Base-by-base conservation (phyloP, 768 basidiomycete genomes). In the Macrolepiota fuliginosa region DNA sequence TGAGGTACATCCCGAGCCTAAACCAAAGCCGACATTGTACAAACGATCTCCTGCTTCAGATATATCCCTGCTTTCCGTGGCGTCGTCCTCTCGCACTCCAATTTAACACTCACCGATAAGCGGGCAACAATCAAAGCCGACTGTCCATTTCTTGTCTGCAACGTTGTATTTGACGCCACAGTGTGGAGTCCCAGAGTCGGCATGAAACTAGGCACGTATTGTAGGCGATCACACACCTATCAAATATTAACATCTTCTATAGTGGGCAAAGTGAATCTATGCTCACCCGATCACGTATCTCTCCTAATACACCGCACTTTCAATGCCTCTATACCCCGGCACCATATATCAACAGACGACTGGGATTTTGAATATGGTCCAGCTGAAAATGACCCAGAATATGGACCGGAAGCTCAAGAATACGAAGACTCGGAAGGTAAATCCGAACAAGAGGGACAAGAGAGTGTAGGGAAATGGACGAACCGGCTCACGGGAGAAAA, bases 281-380 rank as follows among this genome's bases (percentile, higher is more conserved):
- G 84, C 66, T 96, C 95, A 2, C 94, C 94, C 0, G 94, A 96
- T 69, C 96, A 98, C 67, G 80, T 97, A 56, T 92, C 94, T 1
- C 79, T 98, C 15, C 90, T 98, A 36, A 81, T 95, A 2, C 92
- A 95, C 67, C 86, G 87, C 25, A 97, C 92, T 5, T 98, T 97
- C 80, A 98, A 98, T 72, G 90, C 92, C 17, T 96, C 96, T 19
- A 95, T 98, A 73, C 95, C 96, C 2, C 85, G 91, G 59, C 86
- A 92, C 69, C 94, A 97, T 71, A 94, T 98, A 65, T 92, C 92
- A 2, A 79, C 77, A 27, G 87, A 90, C 35, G 73, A 82, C 62
- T 96, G 92, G 88, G 82, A 85, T 60, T 98, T 96, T 68, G 91
- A 96, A 73, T 90, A 93, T 65, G 92, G 89, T 3, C 81, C 90